These are phyloP conservation scores for Haplographium delicatum DNA, from an alignment of 495 filamentous ascomycete genomes.

Conservation along the genomic window DNA sequence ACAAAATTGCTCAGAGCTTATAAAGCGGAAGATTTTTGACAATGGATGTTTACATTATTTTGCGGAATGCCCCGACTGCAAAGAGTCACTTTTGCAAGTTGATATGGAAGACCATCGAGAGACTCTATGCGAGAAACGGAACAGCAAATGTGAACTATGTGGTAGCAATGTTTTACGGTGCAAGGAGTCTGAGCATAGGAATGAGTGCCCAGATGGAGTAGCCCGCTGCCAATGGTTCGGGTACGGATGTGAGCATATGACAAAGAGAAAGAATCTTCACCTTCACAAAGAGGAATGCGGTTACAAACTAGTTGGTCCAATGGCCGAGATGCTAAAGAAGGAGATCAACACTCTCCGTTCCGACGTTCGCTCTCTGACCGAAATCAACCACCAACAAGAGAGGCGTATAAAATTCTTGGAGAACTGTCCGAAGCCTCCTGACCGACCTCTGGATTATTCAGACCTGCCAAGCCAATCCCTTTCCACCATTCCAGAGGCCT, in stretches of 20 bases:
- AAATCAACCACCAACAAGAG: slow-evolving; percentile 34
- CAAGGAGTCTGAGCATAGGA: slow-evolving; percentile 34
- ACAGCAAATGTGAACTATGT: slow-evolving; percentile 35
- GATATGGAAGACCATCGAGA: slow-evolving; percentile 40
- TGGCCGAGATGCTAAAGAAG: slow-evolving; percentile 27
- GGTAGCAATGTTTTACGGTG: slow-evolving; percentile 31
- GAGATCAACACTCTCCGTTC: slow-evolving; percentile 30
- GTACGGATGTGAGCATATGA: slow-evolving; percentile 34
- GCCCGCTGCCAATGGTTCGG: slow-evolving; percentile 36
- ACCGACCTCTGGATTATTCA: slow-evolving; percentile 12
- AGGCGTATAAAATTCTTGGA: slow-evolving; percentile 39
- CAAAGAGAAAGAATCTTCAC: slow-evolving; percentile 29
- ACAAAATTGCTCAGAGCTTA: slow-evolving; percentile 33
- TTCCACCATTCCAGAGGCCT: slow-evolving; percentile 7
- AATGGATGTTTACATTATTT: slow-evolving; percentile 46
- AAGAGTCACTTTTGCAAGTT: slow-evolving; percentile 28
- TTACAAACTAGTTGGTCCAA: slow-evolving; percentile 32
- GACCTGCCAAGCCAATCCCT: slow-evolving; percentile 15
- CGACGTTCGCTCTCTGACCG: slow-evolving; percentile 26
- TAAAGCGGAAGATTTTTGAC: slow-evolving; percentile 32
- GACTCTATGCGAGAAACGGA: slow-evolving; percentile 30
- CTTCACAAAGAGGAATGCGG: slow-evolving; percentile 27
- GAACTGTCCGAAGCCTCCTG: slow-evolving; percentile 8
- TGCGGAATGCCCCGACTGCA: slow-evolving; percentile 41
- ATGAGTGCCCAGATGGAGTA: slow-evolving; percentile 35